Evolutionary conservation across 139 green algal genomes (phyloP).

Genomic region (Chlamydomonas sp.): DNA sequence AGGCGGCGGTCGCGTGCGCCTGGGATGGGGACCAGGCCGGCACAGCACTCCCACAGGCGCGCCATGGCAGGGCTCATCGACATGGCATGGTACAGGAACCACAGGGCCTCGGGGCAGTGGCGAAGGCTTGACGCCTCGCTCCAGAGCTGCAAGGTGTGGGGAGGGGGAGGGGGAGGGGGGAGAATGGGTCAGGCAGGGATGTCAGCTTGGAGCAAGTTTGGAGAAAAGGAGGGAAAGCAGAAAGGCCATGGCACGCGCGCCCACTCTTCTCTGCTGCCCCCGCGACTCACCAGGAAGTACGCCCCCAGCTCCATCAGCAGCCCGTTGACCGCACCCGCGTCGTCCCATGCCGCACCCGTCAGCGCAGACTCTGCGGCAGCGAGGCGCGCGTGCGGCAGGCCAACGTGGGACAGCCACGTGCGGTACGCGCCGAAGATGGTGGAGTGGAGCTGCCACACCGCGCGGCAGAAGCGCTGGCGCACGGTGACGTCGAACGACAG

Average conservation of each 20-base stretch:
- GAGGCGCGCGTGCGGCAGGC: not conserved
- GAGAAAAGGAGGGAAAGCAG: not conserved
- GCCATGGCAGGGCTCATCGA: slow-evolving; percentile 9
- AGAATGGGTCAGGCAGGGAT: slow-evolving; percentile 9
- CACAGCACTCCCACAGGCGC: slow-evolving; percentile 6
- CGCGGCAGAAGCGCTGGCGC: slow-evolving; percentile 29
- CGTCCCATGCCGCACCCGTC: not conserved
- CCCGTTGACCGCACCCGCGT: not conserved
- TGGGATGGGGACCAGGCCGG: not conserved
- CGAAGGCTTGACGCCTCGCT: slow-evolving; percentile 66
- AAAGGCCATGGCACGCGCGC: not conserved
- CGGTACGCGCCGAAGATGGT: slow-evolving; percentile 46
- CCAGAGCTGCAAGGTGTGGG: slow-evolving; percentile 54
- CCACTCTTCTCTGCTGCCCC: not conserved
- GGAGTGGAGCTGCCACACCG: slow-evolving; percentile 49
- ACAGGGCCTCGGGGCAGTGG: slow-evolving; percentile 64
- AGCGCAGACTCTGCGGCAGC: not conserved
- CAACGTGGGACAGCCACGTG: slow-evolving; percentile 9
- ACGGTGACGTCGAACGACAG: not conserved
- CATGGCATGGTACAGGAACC: slow-evolving; percentile 65
- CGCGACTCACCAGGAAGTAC: slow-evolving; percentile 24
- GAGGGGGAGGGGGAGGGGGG: not conserved
- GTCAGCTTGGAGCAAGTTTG: too few relatives aligned
- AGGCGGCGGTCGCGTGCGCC: not conserved
- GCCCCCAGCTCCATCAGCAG: slow-evolving; percentile 24